Conservation (phyloP, 1,284 basidiomycete genomes). For the Sanghuangporus weigelae region DNA sequence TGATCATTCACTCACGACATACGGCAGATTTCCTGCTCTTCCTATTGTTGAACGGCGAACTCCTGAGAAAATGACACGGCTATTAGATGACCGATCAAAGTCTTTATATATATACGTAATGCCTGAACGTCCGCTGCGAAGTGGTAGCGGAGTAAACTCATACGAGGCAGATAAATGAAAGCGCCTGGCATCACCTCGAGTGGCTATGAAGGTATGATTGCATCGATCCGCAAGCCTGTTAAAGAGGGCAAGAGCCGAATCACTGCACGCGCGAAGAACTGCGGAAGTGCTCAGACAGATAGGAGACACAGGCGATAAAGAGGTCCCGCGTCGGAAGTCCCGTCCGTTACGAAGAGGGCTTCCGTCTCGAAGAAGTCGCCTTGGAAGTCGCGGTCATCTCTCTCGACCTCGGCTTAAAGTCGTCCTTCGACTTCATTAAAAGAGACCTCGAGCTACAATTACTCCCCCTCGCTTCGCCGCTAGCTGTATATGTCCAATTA, state of each 20-base stretch:
- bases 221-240: neutral
- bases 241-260: neutral
- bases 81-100: neutral
- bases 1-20: neutral
- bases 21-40: neutral
- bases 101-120: neutral
- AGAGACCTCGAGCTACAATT: neutral
- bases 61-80: neutral
- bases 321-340: neutral
- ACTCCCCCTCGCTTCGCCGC: neutral
- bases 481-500: too few relatives aligned
- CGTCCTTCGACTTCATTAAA: neutral
- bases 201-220: neutral
- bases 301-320: neutral
- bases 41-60: neutral
- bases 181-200: neutral
- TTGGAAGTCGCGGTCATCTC: neutral
- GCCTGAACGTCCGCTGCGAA: neutral
- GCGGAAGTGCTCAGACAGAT: neutral
- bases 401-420: neutral
- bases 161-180: neutral
- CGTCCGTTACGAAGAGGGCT: neutral
- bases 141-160: neutral
- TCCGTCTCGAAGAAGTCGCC: neutral
- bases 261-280: neutral